A percentile compares a stretch with the other conserved stretches of the same genome.
Evolutionary conservation across 768 basidiomycete species (phyloP).

Genomic region (Pleurotus eryngii): DNA sequence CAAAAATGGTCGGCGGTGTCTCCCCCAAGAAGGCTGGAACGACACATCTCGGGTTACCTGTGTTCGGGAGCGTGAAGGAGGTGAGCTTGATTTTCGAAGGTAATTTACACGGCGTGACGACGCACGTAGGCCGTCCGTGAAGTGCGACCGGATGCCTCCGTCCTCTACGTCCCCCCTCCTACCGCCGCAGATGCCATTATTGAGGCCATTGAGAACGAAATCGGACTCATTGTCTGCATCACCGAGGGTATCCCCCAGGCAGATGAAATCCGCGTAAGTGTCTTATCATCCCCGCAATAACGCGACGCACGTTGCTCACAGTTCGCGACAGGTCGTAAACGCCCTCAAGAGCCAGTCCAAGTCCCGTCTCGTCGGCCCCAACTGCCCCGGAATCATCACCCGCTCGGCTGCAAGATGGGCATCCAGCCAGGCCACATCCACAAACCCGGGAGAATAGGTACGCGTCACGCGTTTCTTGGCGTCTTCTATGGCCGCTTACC

Average conservation of each 20-base stretch:
- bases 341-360: conserved; percentile 92
- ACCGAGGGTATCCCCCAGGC: conserved; percentile 98
- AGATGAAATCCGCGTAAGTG: conserved; percentile 85
- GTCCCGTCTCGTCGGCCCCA: conserved; percentile 95
- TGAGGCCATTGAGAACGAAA: conserved; percentile 98
- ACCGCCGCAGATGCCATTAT: conserved; percentile 95
- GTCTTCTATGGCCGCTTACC: background rate
- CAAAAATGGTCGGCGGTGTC: conserved; percentile 97
- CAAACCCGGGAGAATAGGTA: conserved; percentile 93
- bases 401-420: conserved; percentile 98
- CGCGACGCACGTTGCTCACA: background rate
- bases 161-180: conserved; percentile 98
- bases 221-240: conserved; percentile 95
- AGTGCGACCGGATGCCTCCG: conserved; percentile 85
- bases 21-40: conserved; percentile 96
- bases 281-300: background rate
- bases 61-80: conserved; percentile 90
- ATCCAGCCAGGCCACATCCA: conserved; percentile 99
- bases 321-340: conserved; percentile 68
- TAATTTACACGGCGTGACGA: conserved; percentile 4
- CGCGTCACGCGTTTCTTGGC: conserved; percentile 15
- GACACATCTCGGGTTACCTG: conserved; percentile 91
- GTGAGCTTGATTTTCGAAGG: conserved; percentile 36
- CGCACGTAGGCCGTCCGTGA: conserved; percentile 75
- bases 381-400: conserved; percentile 98